Evolutionary conservation across 768 basidiomycete species (phyloP).

Genomic region (Lyophyllum decastes): DNA sequence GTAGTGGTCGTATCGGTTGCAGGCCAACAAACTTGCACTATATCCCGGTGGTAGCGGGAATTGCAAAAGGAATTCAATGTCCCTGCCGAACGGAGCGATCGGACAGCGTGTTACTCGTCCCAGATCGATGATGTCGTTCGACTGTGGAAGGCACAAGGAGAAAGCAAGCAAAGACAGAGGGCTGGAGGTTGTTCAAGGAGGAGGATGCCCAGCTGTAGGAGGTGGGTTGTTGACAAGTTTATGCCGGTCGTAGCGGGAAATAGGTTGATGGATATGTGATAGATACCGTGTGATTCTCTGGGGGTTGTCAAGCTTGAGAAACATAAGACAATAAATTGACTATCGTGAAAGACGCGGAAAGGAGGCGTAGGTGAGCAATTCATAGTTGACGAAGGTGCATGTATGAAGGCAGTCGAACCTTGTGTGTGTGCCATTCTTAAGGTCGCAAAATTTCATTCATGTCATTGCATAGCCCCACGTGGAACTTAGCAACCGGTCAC

Average conservation of each 20-base stretch:
- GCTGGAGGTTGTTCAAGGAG: background rate
- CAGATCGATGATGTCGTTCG: too few relatives aligned
- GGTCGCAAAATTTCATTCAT: background rate
- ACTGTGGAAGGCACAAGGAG: background rate
- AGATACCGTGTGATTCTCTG: constrained; percentile 1
- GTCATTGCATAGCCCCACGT: background rate
- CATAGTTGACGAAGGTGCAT: background rate
- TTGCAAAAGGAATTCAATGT: constrained; percentile 3
- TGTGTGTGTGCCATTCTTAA: background rate
- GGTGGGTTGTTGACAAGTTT: constrained; percentile 34
- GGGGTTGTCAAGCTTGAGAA: background rate
- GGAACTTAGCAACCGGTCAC: background rate
- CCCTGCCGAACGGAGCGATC: constrained; percentile 17
- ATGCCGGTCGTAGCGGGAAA: constrained; percentile 39
- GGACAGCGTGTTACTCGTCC: background rate
- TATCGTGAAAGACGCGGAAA: background rate
- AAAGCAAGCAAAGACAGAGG: background rate
- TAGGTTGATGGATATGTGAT: constrained; percentile 13
- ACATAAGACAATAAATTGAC: background rate
- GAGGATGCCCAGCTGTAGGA: constrained; percentile 7
- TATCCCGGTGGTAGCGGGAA: constrained; percentile 30
- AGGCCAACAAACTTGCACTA: background rate
- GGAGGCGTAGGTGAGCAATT: background rate
- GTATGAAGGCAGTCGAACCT: background rate
- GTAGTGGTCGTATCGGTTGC: background rate